Conservation (phyloP, 148 eudicot species). For the Agrostemma githago region DNA sequence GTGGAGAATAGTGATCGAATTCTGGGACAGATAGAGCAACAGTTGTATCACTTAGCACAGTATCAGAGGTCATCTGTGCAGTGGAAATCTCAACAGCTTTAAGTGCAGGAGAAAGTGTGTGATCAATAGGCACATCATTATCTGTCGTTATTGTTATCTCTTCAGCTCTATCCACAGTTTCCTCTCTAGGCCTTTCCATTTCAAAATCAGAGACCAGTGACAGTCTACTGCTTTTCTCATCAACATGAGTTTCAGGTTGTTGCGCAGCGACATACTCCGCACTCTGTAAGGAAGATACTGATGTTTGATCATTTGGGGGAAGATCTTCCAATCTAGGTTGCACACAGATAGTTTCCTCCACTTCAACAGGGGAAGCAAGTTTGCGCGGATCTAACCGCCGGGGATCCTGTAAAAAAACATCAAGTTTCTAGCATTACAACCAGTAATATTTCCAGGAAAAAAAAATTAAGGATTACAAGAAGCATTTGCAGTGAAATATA, state of each 20-base stretch:
- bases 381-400: slow-evolving; percentile 93
- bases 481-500: neutral
- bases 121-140: slow-evolving; percentile 31
- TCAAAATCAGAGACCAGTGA: slow-evolving; percentile 24
- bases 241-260: slow-evolving; percentile 34
- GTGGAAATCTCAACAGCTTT: slow-evolving; percentile 35
- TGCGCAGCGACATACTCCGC: slow-evolving; percentile 33
- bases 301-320: slow-evolving; percentile 22
- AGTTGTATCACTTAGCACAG: slow-evolving; percentile 30
- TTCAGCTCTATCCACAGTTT: slow-evolving; percentile 33
- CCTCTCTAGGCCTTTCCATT: slow-evolving; percentile 37
- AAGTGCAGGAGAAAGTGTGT: slow-evolving; percentile 29
- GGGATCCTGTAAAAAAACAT: slow-evolving; percentile 58
- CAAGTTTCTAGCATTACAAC: neutral
- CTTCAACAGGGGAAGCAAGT: slow-evolving; percentile 39
- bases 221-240: slow-evolving; percentile 19
- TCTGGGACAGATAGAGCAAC: slow-evolving; percentile 39
- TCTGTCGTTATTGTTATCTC: slow-evolving; percentile 33
- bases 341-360: slow-evolving; percentile 40
- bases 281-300: slow-evolving; percentile 28
- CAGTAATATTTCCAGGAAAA: neutral
- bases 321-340: slow-evolving; percentile 40
- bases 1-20: slow-evolving; percentile 55
- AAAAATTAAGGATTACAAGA: no score
- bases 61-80: slow-evolving; percentile 31